Base-by-base conservation (phyloP, 441 rosid species). In the Viola pubescens region DNA sequence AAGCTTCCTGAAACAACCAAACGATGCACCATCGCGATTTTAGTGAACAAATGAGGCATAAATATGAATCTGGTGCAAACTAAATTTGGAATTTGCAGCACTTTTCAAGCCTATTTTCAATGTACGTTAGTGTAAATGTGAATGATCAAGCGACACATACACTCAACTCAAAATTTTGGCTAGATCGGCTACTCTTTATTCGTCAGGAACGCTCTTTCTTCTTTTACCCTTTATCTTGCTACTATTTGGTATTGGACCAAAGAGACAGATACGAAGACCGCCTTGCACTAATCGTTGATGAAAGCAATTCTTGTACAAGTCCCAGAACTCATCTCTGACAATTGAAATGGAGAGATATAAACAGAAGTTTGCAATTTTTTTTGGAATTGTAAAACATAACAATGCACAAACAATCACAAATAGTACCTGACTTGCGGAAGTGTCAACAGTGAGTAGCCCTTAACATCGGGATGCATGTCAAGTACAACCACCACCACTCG, bases 321-420 rank as follows among this genome's bases (percentile, higher is more conserved):
- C 88, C 98, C 92, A 91, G 64, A 88, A 86, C 58, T 88, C 92
- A 46, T 84, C 87, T 65, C 95, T 91, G 86, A 70, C 76, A 70
- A 52, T 9, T 11, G 46, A 16, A 41, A 12, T 19, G n/a, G 2
- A 4, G 9, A 19, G 2, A 5, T 12, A 7, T 26, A 3, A 40
- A 38, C 9, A 1, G 6, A n/a, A 38, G 10, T 13, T 11, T 7
- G 13, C 9, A 69, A 26, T 37, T 10, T 16, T 37, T 52, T 7
- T 37, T 37, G 42, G 4, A 37, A 37, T 26, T 37, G 39, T 8
- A 45, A 45, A 43, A 16, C 10, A 4, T 1, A n/a, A 26, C 13
- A 44, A 5, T n/a, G 14, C 6, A 6, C 52, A 55, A n/a, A 56
- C 4, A 37, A 13, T 11, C 37, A 8, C 37, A 38, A 4, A 37